Conservation (phyloP, 2,329 filamentous ascomycete genomes). For the Penicillium corylophilum region DNA sequence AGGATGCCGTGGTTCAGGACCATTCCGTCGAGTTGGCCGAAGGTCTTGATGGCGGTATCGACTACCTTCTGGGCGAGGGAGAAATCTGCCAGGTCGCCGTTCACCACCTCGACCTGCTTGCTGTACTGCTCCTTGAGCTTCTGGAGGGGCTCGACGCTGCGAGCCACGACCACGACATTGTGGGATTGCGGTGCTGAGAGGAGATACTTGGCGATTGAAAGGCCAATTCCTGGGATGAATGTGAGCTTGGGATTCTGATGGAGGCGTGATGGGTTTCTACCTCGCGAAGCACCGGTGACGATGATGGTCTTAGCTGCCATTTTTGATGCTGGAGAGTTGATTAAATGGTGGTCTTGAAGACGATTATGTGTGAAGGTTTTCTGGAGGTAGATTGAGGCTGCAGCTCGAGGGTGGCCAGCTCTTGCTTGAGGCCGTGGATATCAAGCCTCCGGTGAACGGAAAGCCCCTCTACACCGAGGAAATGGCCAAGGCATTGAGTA, state of each 20-base stretch:
- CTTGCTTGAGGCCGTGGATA: background rate
- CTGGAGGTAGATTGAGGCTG: too few species aligned
- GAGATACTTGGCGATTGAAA: slow-evolving; percentile 60
- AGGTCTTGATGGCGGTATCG: slow-evolving; percentile 63
- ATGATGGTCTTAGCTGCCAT: slow-evolving; percentile 67
- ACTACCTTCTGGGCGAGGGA: slow-evolving; percentile 61
- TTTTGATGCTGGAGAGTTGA: slow-evolving; percentile 4
- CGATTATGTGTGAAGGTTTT: background rate
- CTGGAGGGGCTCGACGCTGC: slow-evolving; percentile 54
- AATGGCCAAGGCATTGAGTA: background rate
- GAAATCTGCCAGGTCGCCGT: slow-evolving; percentile 58
- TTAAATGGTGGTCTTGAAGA: slow-evolving; percentile 1
- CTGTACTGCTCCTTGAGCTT: slow-evolving; percentile 55
- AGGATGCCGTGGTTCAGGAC: slow-evolving; percentile 86
- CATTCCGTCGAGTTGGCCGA: slow-evolving; percentile 73
- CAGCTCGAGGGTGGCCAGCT: background rate
- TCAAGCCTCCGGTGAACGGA: background rate
- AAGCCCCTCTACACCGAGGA: background rate
- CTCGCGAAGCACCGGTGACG: slow-evolving; percentile 65
- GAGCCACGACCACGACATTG: slow-evolving; percentile 60
- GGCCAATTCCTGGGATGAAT: slow-evolving; percentile 56
- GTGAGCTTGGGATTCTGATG: slow-evolving; percentile 1
- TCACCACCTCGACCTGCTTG: slow-evolving; percentile 55
- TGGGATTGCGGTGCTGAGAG: slow-evolving; percentile 50
- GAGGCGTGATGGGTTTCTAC: slow-evolving; percentile 31